Base-by-base conservation (phyloP, 2,329 filamentous ascomycete species). In the Aspergillus sp. region DNA sequence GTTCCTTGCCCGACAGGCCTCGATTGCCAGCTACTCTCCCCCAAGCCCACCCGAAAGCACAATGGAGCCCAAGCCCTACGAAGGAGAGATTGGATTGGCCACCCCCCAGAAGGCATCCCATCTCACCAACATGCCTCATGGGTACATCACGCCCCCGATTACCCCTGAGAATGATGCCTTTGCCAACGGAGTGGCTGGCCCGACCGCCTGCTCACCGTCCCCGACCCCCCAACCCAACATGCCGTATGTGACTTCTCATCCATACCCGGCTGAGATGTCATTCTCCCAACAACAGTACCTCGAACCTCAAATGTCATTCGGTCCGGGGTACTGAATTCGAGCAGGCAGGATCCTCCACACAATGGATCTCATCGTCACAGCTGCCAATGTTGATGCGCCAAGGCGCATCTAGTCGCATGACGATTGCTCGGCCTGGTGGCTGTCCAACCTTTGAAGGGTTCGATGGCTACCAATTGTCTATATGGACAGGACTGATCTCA, bases 1-100 rank as follows among this genome's bases (percentile, higher is more conserved):
- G 58, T 88, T 88, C 78, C 77, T 90, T 54, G 79, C 81, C 58
- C 81, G 82, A 55, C 83, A 86, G 70, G 80, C 81, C 55, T 78
- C 81, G 20, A 76, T 84, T 65, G 73, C 77, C 61, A 73, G 67
- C 66, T 69, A 77, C 66, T 62, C 66, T 25, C 71, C 72, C 41
- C 70, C 71, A 32, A 74, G 71, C 41, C 73, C 75, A 14, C 71
- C 70, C 13, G 72, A 74, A 47, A 50, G 61, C 52, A 59, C 61
- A n/a, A 56, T 61, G 21, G 69, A 72, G 51, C 67, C 72, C 17
- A 73, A 74, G 59, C 66, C 72, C 5, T 75, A 74, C 55, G 64
- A 65, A 32, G 70, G 68, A 36, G 71, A 74, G 51, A 68, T 73
- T 50, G 73, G 72, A n/a, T 64, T 75, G 29, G 70, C 70, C 44